phyloP scores from a whole-genome alignment of 1,284 basidiomycete genomes.

The Ceratobasidium sp. region DNA sequence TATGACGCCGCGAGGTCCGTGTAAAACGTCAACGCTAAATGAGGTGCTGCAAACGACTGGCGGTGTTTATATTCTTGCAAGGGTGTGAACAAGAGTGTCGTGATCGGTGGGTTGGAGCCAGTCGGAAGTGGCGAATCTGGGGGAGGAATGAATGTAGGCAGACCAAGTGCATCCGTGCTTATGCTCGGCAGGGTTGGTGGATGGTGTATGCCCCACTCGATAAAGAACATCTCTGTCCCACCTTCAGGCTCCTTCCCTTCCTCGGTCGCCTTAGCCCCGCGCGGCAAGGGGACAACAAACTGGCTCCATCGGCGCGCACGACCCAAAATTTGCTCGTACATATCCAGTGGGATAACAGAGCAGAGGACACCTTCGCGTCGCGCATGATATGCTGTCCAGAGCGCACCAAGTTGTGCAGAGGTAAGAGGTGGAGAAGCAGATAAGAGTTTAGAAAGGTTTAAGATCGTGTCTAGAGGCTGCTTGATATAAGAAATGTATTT shows the following conservation, averaged over 20 bases:
- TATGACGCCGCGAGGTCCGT: conserved; percentile 87
- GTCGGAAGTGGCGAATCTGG: conserved; percentile 55
- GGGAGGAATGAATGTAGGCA: conserved; percentile 60
- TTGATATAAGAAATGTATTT: conserved; percentile 1
- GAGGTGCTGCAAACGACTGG: conserved; percentile 88
- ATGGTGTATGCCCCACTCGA: conserved; percentile 86
- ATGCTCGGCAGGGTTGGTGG: conserved; percentile 58
- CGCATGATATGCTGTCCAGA: conserved; percentile 94
- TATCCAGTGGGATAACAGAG: conserved; percentile 76
- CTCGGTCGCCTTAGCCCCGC: conserved; percentile 55
- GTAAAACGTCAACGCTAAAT: conserved; percentile 91
- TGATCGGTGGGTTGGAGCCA: conserved; percentile 52
- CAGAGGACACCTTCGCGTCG: conserved; percentile 83
- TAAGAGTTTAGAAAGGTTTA: conserved; percentile 79
- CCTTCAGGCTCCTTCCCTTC: conserved; percentile 56
- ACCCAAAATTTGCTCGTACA: conserved; percentile 77
- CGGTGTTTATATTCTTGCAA: conserved; percentile 94
- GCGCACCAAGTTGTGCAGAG: conserved; percentile 73
- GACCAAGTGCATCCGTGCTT: conserved; percentile 59
- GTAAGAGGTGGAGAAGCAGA: conserved; percentile 70
- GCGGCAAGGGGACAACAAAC: conserved; percentile 83
- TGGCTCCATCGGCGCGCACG: conserved; percentile 73
- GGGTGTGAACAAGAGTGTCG: conserved; percentile 88
- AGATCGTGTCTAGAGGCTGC: conserved; percentile 81
- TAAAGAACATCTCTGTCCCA: conserved; percentile 86